Conservation (phyloP, 164 flowering plant genomes). For the Tetrastigma voinierianum region DNA sequence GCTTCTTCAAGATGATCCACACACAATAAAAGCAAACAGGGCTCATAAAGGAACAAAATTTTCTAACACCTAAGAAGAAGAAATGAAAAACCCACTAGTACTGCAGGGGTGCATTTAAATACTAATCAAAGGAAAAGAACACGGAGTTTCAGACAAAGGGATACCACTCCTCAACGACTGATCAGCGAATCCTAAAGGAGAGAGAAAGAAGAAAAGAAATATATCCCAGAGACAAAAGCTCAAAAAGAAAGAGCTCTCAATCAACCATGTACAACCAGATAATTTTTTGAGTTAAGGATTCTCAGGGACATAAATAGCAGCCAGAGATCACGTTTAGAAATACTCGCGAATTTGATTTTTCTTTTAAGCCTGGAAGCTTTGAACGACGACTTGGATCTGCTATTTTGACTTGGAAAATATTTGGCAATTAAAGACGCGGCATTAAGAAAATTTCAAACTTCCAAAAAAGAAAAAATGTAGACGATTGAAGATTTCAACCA, state of each 20-base stretch:
- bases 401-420: slow-evolving; percentile 13
- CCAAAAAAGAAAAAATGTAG: background rate
- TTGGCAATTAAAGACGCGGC: too few species aligned
- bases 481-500: background rate
- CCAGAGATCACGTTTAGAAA: background rate
- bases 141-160: background rate
- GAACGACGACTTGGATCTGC: slow-evolving; percentile 32
- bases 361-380: slow-evolving; percentile 11
- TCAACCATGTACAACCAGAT: background rate
- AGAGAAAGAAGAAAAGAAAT: too few species aligned
- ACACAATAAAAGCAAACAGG: background rate
- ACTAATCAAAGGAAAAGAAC: background rate
- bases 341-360: slow-evolving; percentile 9
- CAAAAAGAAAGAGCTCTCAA: slow-evolving; percentile 1
- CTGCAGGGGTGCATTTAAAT: too few species aligned
- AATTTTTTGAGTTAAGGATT: too few species aligned
- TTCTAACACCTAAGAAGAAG: background rate
- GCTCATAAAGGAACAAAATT: background rate
- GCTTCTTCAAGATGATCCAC: background rate
- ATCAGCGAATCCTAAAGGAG: too few species aligned
- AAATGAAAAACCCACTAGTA: background rate
- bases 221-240: background rate
- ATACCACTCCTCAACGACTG: too few species aligned
- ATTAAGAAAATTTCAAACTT: too few species aligned
- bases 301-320: background rate